phyloP scores from a whole-genome alignment of 441 rosid genomes.

The Populus trichocarpa region DNA sequence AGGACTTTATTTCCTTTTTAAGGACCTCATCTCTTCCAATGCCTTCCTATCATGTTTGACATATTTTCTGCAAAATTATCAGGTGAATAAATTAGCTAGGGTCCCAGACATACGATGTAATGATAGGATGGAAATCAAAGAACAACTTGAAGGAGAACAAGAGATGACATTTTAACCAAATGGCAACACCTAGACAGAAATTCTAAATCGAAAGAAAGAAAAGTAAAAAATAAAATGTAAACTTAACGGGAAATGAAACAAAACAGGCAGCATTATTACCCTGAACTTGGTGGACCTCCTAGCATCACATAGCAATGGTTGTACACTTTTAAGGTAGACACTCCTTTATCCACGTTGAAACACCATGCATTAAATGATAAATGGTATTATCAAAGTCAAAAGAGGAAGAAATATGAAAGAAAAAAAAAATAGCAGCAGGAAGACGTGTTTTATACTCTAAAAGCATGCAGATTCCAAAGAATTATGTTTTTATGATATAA shows the following conservation, averaged over 20 bases:
- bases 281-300: conserved; percentile 5
- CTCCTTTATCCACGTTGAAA: conserved; percentile 17
- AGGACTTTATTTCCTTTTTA: neutral
- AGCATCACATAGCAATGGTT: neutral
- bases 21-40: conserved; percentile 10
- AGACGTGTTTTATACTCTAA: neutral
- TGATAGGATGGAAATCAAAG: neutral
- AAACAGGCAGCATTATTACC: conserved; percentile 11
- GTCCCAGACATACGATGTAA: neutral
- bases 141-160: no score
- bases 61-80: conserved; percentile 16
- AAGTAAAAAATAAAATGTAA: neutral
- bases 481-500: no score
- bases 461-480: no score
- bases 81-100: neutral
- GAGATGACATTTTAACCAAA: no score
- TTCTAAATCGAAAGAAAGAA: neutral
- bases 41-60: conserved; percentile 1
- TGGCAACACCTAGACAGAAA: neutral
- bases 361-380: conserved; percentile 12
- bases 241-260: neutral
- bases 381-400: neutral
- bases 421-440: neutral
- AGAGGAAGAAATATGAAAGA: neutral
- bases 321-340: conserved; percentile 3